phyloP scores from a whole-genome alignment of 768 basidiomycete species.

The Leccinum subgranulosum region DNA sequence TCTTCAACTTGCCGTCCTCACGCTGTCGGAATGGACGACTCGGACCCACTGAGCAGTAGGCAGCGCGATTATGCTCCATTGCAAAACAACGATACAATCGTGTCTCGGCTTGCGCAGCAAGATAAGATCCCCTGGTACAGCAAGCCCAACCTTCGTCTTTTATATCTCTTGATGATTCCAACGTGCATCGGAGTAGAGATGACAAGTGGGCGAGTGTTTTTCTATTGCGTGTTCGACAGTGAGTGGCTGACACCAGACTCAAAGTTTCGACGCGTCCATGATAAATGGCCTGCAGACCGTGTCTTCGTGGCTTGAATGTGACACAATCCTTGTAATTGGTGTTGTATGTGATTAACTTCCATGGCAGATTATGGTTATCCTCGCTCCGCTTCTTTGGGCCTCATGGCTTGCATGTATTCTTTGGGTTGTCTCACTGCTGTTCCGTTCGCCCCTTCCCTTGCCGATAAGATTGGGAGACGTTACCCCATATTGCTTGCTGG shows the following conservation, averaged over 20 bases:
- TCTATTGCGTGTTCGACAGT: not conserved
- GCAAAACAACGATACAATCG: not conserved
- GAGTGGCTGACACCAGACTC: not conserved
- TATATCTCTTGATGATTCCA: not conserved
- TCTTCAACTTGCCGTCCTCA: not conserved
- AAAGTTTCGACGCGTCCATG: conserved; percentile 25
- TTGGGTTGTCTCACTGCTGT: conserved; percentile 56
- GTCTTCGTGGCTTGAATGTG: not conserved
- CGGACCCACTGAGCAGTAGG: not conserved
- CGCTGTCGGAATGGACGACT: not conserved
- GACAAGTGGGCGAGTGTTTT: not conserved
- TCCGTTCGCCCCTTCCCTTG: conserved; percentile 33
- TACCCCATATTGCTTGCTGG: conserved; percentile 14
- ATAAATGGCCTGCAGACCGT: not conserved
- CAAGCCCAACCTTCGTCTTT: not conserved
- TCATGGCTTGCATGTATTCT: conserved; percentile 49
- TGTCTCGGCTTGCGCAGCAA: not conserved
- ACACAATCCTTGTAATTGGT: not conserved
- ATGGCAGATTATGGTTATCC: not conserved
- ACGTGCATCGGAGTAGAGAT: not conserved
- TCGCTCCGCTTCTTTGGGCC: not conserved
- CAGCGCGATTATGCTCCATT: not conserved
- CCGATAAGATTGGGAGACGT: conserved; percentile 16
- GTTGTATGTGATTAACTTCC: not conserved
- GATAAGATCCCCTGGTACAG: not conserved